Evolutionary conservation across 164 flowering plant species (phyloP).

Genomic region (Sextonia rubra): DNA sequence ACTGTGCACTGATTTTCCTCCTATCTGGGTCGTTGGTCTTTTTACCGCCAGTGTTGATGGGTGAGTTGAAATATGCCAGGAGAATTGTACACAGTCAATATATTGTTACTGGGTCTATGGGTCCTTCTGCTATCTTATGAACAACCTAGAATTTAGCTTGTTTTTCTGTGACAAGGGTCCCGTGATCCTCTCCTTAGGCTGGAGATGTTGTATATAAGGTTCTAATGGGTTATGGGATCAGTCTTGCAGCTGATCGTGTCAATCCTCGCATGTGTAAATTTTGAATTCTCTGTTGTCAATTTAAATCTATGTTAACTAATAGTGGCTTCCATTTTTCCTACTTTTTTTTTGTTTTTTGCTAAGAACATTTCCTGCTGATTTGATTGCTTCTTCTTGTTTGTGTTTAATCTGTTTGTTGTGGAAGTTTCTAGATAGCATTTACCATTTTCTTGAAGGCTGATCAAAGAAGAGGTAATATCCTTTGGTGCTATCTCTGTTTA

Average conservation of each 20-base stretch:
- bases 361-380: too few species aligned
- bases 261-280: background rate
- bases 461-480: too few species aligned
- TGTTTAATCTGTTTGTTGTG: too few species aligned
- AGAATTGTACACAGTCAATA: background rate
- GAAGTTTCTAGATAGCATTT: too few species aligned
- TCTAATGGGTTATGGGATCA: background rate
- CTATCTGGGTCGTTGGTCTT: background rate
- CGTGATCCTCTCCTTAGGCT: background rate
- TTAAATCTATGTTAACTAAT: background rate
- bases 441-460: too few species aligned
- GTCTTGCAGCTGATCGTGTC: background rate
- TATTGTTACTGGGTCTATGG: background rate
- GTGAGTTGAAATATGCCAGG: background rate
- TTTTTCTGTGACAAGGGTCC: constrained; percentile 1
- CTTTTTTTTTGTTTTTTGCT: too few species aligned
- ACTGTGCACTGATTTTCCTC: background rate
- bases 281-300: background rate
- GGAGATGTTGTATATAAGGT: constrained; percentile 8
- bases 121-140: background rate
- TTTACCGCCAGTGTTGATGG: background rate
- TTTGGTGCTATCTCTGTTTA: too few species aligned
- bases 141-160: background rate
- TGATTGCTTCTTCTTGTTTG: too few species aligned
- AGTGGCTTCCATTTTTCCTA: too few species aligned